phyloP scores from a whole-genome alignment of 75 land plant genomes.

The Cupressus sempervirens region DNA sequence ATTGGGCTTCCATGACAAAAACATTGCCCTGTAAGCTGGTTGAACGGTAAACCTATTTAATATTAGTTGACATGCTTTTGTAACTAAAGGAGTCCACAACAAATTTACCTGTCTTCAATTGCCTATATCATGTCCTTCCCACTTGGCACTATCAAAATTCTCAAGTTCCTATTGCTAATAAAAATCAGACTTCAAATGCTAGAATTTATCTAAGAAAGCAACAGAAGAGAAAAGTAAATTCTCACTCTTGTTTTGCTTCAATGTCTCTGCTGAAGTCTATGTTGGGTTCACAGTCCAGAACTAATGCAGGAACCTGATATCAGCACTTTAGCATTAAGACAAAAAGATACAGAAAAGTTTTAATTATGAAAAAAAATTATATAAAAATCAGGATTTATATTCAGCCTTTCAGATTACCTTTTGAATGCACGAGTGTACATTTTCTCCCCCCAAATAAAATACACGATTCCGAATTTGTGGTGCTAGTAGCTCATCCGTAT shows the following conservation, averaged over 20 bases:
- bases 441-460: slow-evolving; percentile 73
- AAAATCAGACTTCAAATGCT: not conserved
- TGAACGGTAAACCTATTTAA: not conserved
- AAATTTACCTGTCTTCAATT: not conserved
- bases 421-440: slow-evolving; percentile 92
- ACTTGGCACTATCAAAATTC: not conserved
- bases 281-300: slow-evolving; percentile 91
- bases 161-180: not conserved
- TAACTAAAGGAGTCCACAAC: not conserved
- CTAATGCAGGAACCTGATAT: slow-evolving; percentile 88
- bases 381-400: not conserved
- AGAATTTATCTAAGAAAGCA: not conserved
- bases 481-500: slow-evolving; percentile 47
- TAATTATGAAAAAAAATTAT: not conserved
- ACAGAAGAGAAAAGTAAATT: not conserved
- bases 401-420: slow-evolving; percentile 46
- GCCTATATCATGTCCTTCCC: not conserved
- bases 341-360: not conserved
- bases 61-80: not conserved
- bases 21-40: not conserved
- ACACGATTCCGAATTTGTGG: slow-evolving; percentile 88
- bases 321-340: not conserved
- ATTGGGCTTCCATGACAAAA: not conserved
- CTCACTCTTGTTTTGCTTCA: slow-evolving; percentile 91
- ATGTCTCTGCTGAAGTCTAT: slow-evolving; percentile 92